Conservation (phyloP, 345 rosid species). For the Balakata baccata region DNA sequence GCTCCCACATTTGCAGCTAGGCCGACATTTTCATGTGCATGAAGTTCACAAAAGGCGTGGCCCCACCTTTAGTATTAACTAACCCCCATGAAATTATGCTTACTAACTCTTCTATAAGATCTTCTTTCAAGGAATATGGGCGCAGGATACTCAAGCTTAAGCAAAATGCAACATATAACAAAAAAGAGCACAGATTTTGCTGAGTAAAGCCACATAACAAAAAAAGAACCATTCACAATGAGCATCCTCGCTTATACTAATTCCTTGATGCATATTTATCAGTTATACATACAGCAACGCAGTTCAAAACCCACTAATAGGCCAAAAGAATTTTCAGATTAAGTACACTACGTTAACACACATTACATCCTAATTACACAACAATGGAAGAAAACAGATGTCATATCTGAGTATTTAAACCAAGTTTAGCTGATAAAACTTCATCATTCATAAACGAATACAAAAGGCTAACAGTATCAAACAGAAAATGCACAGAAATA, state of each 20-base stretch:
- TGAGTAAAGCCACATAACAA: not conserved
- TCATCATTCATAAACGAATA: not conserved
- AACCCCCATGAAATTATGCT: not conserved
- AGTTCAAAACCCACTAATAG: too few relatives aligned
- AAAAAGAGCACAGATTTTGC: not conserved
- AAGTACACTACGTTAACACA: too few relatives aligned
- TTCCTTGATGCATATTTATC: not conserved
- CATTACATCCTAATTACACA: not conserved
- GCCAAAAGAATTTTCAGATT: too few relatives aligned
- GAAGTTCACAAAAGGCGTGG: not conserved
- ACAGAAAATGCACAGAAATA: not conserved
- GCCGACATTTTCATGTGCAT: not conserved
- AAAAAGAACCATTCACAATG: not conserved
- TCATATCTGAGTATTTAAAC: not conserved
- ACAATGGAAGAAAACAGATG: not conserved
- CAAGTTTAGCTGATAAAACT: not conserved
- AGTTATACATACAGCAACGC: not conserved
- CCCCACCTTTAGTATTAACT: not conserved
- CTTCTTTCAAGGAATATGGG: not conserved
- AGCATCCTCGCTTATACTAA: not conserved
- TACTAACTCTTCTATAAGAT: not conserved
- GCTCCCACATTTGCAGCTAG: not conserved
- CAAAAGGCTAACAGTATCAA: not conserved
- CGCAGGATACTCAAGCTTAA: not conserved
- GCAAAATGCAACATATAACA: not conserved